Base-by-base conservation (phyloP, 768 basidiomycete genomes). In the Suillus discolor region DNA sequence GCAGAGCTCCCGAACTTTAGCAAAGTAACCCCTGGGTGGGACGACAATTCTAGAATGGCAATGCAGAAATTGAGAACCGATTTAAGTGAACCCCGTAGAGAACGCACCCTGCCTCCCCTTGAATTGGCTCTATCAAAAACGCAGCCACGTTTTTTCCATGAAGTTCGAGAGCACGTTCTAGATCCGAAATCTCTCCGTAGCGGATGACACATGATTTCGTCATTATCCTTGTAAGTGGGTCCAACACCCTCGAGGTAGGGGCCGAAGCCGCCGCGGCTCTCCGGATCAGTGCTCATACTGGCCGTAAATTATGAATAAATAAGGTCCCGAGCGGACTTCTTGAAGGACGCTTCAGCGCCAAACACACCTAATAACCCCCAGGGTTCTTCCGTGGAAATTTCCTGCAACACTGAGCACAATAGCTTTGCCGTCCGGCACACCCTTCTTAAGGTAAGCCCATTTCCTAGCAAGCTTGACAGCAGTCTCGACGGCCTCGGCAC, bases 401-500 rank as follows among this genome's bases (percentile, higher is more conserved):
- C 93, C 93, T 68, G 85, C 89, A 0, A 88, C 95, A 66, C 90
- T 91, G 53, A 99, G 81, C 11, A 99, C 84, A 72, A 96, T 86
- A 0, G 97, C 97, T 71, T 91, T 84, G 57, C 92, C 94, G 63
- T 89, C 88, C 59, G 87, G 82, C 39, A 94, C 89, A 49, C 87
- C 89, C 81, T 94, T 99, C 80, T 86, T 86, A 81, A 84, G 84
- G 79, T 99, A 98, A 2, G 92, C 97, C 97, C 97, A 99, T 81
- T 98, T 98, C 70, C 97, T 81, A 0, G 97, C 90, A 20, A 99
- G 84, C 84, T 99, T 99, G 75, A 99, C 78, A n/a, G 90, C 88
- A 0, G 96, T 97, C 81, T 99, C 97, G 63, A 99, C 97, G 9
- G 97, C 97, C 74, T 99, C 97, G 1, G 96, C 96, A 55, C 97